Percentiles rank a stretch among this genome's conserved stretches.
These are phyloP conservation scores for Hypomontagnella monticulosa DNA, from an alignment of 495 filamentous ascomycete species.

Conservation along the genomic window DNA sequence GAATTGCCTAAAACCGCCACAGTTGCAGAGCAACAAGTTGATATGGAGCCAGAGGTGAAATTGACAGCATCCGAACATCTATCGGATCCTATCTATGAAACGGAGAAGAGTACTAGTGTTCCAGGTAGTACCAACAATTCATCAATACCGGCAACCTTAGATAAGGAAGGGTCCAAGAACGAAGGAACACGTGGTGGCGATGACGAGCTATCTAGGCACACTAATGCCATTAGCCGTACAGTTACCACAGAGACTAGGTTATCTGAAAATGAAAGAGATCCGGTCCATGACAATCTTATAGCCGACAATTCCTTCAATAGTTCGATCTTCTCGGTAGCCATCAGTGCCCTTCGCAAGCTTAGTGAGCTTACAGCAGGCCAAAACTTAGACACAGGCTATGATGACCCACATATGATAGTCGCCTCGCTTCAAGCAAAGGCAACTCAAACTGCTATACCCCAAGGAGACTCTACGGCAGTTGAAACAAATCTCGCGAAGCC, in stretches of 20 bases:
- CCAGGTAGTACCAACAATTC: neutral
- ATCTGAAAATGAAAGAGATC: neutral
- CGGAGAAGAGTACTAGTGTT: neutral
- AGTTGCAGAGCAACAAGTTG: neutral
- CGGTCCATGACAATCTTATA: neutral
- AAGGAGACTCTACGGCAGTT: neutral
- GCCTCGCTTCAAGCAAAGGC: neutral
- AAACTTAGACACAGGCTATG: neutral
- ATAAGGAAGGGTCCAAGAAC: neutral
- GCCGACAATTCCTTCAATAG: neutral
- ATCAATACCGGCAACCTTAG: neutral
- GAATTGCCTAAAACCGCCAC: conserved; percentile 3
- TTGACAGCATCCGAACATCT: conserved; percentile 2
- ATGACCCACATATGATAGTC: neutral
- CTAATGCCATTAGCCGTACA: neutral
- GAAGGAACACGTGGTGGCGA: neutral
- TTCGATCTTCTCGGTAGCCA: neutral
- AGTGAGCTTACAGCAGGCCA: neutral
- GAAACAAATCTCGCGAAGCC: neutral
- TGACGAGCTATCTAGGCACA: neutral
- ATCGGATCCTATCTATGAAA: neutral
- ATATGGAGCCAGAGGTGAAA: neutral
- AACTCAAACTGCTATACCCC: neutral
- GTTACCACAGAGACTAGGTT: neutral
- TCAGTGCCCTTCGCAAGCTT: neutral